phyloP scores from a whole-genome alignment of 345 rosid species.

The Boechera stricta region DNA sequence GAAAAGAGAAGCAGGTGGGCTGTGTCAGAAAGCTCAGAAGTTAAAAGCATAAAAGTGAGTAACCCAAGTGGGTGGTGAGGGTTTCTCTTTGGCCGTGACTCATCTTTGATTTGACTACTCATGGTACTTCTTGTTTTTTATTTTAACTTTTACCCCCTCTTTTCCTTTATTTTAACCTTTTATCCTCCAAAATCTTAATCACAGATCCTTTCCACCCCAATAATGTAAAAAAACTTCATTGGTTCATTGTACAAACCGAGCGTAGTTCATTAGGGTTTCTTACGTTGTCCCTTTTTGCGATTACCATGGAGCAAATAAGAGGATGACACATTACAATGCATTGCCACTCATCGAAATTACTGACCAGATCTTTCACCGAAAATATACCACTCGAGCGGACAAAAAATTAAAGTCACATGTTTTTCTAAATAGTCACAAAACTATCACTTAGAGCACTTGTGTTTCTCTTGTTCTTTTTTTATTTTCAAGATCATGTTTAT shows the following conservation, averaged over 20 bases:
- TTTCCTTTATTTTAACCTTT: not conserved
- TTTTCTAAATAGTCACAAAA: not conserved
- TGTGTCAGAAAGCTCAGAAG: conserved; percentile 43
- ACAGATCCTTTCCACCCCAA: not conserved
- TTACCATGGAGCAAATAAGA: not conserved
- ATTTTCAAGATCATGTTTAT: not conserved
- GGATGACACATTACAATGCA: not conserved
- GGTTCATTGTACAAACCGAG: too few relatives aligned
- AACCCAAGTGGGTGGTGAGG: conserved; percentile 47
- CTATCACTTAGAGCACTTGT: not conserved
- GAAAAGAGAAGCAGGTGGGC: conserved; percentile 43
- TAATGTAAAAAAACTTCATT: not conserved
- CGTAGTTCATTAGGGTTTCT: not conserved
- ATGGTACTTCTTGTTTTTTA: conserved; percentile 21
- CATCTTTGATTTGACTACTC: conserved; percentile 48
- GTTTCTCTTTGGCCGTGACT: conserved; percentile 35
- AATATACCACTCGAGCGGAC: not conserved
- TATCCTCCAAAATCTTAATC: not conserved
- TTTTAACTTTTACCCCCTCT: conserved; percentile 33
- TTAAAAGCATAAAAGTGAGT: conserved; percentile 46
- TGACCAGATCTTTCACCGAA: not conserved
- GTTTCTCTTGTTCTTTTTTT: not conserved
- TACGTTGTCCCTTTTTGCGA: not conserved
- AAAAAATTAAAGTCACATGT: not conserved
- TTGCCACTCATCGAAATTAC: not conserved